These are phyloP conservation scores for Taphrina betulina DNA, from an alignment of 1,139 yeast genomes.

Conservation along the genomic window DNA sequence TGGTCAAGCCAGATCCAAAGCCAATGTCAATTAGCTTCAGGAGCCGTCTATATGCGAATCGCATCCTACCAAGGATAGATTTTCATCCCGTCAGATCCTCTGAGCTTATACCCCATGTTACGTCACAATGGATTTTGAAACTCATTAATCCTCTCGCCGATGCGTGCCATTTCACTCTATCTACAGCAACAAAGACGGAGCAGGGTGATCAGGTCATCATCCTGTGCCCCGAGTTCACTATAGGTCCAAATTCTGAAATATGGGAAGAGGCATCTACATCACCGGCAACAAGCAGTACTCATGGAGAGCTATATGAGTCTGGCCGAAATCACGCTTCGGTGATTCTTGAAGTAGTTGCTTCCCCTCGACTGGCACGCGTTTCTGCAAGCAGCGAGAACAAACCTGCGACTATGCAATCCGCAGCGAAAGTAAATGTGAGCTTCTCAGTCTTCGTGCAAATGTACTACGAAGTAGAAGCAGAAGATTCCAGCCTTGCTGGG, in stretches of 20 bases:
- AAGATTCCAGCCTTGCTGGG: neutral
- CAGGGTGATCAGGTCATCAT: constrained; percentile 35
- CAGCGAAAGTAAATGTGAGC: no score
- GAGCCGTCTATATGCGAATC: constrained; percentile 4
- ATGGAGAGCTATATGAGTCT: constrained; percentile 1
- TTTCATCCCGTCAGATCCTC: neutral
- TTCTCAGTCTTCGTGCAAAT: neutral
- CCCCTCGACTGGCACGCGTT: no score
- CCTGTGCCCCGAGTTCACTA: constrained; percentile 34
- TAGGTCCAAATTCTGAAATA: constrained; percentile 35
- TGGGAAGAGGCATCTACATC: constrained; percentile 29
- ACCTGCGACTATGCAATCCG: no score
- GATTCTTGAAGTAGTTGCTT: neutral
- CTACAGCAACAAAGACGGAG: constrained; percentile 36
- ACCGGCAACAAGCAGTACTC: neutral
- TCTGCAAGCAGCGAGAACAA: no score
- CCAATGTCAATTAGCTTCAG: constrained; percentile 11
- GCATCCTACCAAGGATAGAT: constrained; percentile 8
- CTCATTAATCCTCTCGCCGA: constrained; percentile 37
- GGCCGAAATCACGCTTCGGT: neutral
- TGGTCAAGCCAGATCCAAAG: constrained; percentile 16
- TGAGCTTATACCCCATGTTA: neutral
- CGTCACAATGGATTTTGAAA: constrained; percentile 32
- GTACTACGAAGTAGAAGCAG: neutral
- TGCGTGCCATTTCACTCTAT: constrained; percentile 31